Percentiles rank a stretch among this genome's conserved stretches.
These are phyloP conservation scores for Monosporascus sp. DNA, from an alignment of 2,329 filamentous ascomycete species.

Conservation along the genomic window DNA sequence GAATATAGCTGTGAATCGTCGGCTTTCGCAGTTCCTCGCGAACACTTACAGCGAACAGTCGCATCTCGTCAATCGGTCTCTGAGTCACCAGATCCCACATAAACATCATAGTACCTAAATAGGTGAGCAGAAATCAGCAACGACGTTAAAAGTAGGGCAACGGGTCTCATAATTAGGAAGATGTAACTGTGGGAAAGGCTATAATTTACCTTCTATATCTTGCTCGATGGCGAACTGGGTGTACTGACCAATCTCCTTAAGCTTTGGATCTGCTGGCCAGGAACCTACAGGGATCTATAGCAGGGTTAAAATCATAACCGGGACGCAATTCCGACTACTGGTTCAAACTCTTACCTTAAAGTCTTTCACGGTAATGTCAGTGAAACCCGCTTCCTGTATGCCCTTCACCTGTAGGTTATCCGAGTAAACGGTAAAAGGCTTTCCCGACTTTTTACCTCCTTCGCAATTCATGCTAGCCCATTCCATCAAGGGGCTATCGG, in stretches of 20 bases:
- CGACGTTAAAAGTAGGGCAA: not conserved
- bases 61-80: not conserved
- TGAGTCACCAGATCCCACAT: not conserved
- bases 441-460: not conserved
- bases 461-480: not conserved
- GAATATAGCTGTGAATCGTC: not conserved
- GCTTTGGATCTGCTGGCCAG: not conserved
- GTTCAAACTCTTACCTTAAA: not conserved
- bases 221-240: not conserved
- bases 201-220: not conserved
- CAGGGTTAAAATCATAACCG: not conserved
- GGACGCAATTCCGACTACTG: not conserved
- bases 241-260: not conserved
- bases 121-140: not conserved
- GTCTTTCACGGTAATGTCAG: not conserved
- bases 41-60: not conserved
- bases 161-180: not conserved
- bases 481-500: not conserved
- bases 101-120: not conserved
- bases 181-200: not conserved
- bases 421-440: not conserved
- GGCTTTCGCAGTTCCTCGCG: not conserved
- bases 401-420: not conserved
- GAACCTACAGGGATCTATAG: not conserved
- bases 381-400: not conserved